Evolutionary conservation across 257 asterid species (phyloP), one percentile per base, ranked within the genome.

Genomic region (Solanum etuberosum): DNA sequence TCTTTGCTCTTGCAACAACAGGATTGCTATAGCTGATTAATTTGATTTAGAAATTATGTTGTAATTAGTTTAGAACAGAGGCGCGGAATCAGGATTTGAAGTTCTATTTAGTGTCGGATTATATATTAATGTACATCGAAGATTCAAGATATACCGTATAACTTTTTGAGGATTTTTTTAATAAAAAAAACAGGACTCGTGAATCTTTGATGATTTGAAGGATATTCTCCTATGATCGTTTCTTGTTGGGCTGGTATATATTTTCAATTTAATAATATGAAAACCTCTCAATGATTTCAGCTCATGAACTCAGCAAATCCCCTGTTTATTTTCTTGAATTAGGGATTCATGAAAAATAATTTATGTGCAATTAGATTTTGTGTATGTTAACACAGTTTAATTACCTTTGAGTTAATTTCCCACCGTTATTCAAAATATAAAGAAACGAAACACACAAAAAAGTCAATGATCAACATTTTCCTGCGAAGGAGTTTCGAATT

Each of bases 1-100:
- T 91, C 94, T 76, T 70, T 90, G 85, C 85, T 94, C 51, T 57
- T 93, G 88, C 91, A 84, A 20, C 25, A 63, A 48, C 20, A 20
- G 9, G 51, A 73, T 2, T 73, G 82, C 51, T 73, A n/a, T n/a
- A 72, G 80, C 18, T 63, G 23, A 57, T 21, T 59, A 25, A 12
- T 21, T 74, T 12, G 32, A 74, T 74, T n/a, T 37, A 38, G 13
- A 38, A 76, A 40, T n/a, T 61, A n/a, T 76, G 57, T n/a, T n/a
- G 59, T 61, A 10, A 23, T 76, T 38, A 38, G 34, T 23, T 76
- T 35, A 73, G 81, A 38, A 14, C 31, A 35, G 48, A 72, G 21
- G 29, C 6, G 59, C 0, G 27, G 48, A 73, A 11, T 20, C 18
- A 21, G 31, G 0, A 35, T 73, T 73, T 73, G 10, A 35, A 73